Percentiles rank a stretch among this genome's conserved stretches.
Evolutionary conservation across 768 basidiomycete genomes (phyloP).

Genomic region (Russula sp.): DNA sequence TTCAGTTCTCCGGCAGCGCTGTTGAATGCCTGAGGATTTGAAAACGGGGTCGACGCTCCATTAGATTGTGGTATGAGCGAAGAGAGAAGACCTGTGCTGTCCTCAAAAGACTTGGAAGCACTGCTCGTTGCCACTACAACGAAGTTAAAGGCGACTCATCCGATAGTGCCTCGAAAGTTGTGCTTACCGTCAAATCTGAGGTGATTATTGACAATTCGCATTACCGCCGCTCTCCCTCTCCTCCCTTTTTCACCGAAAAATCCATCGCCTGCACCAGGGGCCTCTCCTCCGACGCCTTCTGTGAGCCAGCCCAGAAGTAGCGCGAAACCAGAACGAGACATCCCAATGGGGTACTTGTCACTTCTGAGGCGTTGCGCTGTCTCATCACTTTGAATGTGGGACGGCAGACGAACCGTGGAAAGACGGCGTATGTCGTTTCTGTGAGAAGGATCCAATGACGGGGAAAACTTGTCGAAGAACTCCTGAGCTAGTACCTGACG

Average conservation of each 20-base stretch:
- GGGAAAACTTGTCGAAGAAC: conserved; percentile 71
- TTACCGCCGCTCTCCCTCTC: conserved; percentile 82
- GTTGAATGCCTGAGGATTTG: conserved; percentile 74
- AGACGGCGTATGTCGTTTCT: conserved; percentile 70
- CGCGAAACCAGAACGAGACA: conserved; percentile 89
- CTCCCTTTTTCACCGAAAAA: conserved; percentile 80
- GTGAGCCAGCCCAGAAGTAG: conserved; percentile 95
- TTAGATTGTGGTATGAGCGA: conserved; percentile 66
- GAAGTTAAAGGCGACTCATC: conserved; percentile 32
- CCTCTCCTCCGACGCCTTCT: conserved; percentile 84
- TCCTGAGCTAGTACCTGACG: conserved; percentile 51
- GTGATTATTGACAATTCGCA: conserved; percentile 93
- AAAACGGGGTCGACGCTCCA: conserved; percentile 48
- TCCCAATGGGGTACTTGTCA: conserved; percentile 86
- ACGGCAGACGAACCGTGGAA: conserved; percentile 72
- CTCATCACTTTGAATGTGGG: conserved; percentile 81
- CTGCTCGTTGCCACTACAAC: conserved; percentile 67
- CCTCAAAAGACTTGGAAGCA: conserved; percentile 75
- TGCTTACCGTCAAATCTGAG: conserved; percentile 81
- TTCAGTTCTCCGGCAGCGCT: conserved; percentile 72
- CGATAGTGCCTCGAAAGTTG: conserved; percentile 12
- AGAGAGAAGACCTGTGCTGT: conserved; percentile 79
- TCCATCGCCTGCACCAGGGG: conserved; percentile 73
- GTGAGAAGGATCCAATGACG: conserved; percentile 64
- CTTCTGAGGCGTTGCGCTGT: conserved; percentile 80